Evolutionary conservation across 177 flowering plant species (phyloP), one percentile per base, ranked within the genome.

Genomic region (Vitis hybrid): DNA sequence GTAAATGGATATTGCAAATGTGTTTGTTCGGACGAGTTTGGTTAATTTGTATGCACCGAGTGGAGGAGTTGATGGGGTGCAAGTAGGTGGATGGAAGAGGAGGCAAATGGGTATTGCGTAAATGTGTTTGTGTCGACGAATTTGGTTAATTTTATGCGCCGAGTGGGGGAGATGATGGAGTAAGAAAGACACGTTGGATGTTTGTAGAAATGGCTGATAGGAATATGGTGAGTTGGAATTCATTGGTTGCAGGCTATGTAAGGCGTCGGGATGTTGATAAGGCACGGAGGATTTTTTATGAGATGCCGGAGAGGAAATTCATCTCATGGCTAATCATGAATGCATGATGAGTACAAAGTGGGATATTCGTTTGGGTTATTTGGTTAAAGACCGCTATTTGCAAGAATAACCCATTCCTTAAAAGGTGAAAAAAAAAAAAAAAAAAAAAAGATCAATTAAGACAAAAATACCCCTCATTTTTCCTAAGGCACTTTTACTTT

Each of bases 271-370:
- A 82, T 64, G 67, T 82, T 7, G 87, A 76, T 45, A 76, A 48
- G 18, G 93, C 91, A 5, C 16, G 70, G 6, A 70, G 66, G 33
- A 10, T 80, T 48, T 89, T 90, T 60, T 79, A 74, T 39, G 82
- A 77, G 20, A 91, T 91, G 90, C 88, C 89, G 1, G 88, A 81
- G 68, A 88, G n/a, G n/a, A n/a, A n/a, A n/a, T n/a, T 79, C 4
- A 78, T 87, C 9, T 88, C 94, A 1, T 91, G 94, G 97, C 86
- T 87, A 2, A 85, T 83, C 15, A 79, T 91, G 92, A 70, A 88
- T 63, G 72, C 84, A 0, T 87, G 87, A 11, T 86, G 59, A 33
- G 81, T 85, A 7, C 78, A 72, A 19, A 74, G 75, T 55, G 97
- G 90, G 56, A 74, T 56, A 70, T 22, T 22, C 0, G 26, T 22